phyloP scores from a whole-genome alignment of 2,329 filamentous ascomycete species.

The Neofusicoccum umdonicola region DNA sequence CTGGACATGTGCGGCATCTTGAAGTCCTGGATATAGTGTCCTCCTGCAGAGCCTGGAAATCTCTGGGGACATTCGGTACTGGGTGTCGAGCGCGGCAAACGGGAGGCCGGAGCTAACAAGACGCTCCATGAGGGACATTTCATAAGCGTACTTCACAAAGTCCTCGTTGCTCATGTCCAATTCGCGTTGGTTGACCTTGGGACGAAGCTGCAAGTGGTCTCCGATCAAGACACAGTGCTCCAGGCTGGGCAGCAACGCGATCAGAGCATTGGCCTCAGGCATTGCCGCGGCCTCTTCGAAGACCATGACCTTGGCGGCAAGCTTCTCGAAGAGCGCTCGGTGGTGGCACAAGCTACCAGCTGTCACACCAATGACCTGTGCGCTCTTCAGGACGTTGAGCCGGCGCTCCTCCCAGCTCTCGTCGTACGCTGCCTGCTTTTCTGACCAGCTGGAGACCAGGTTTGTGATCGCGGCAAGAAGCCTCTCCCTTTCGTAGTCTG shows the following conservation, averaged over 20 bases:
- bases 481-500: too few relatives aligned
- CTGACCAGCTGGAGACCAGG: neutral
- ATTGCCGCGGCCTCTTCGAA: constrained; percentile 70
- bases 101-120: constrained; percentile 36
- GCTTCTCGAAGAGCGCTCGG: constrained; percentile 47
- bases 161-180: constrained; percentile 51
- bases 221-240: constrained; percentile 64
- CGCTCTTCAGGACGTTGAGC: constrained; percentile 24
- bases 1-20: constrained; percentile 47
- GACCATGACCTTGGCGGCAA: constrained; percentile 57
- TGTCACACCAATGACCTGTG: constrained; percentile 58
- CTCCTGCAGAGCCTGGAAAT: constrained; percentile 59
- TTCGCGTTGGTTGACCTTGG: constrained; percentile 53
- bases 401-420: neutral
- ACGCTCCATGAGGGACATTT: constrained; percentile 62
- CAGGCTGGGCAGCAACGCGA: constrained; percentile 57
- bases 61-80: constrained; percentile 64
- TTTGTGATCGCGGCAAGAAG: too few relatives aligned
- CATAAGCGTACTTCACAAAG: constrained; percentile 53
- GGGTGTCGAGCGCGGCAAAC: constrained; percentile 31
- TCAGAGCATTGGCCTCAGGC: constrained; percentile 61
- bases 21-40: constrained; percentile 56
- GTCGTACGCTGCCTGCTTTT: neutral
- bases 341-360: constrained; percentile 60
- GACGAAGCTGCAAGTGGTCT: constrained; percentile 62